Evolutionary conservation across 2,329 filamentous ascomycete species (phyloP), one percentile per base, ranked within the genome.

Genomic region (Colletotrichum theobromicola): DNA sequence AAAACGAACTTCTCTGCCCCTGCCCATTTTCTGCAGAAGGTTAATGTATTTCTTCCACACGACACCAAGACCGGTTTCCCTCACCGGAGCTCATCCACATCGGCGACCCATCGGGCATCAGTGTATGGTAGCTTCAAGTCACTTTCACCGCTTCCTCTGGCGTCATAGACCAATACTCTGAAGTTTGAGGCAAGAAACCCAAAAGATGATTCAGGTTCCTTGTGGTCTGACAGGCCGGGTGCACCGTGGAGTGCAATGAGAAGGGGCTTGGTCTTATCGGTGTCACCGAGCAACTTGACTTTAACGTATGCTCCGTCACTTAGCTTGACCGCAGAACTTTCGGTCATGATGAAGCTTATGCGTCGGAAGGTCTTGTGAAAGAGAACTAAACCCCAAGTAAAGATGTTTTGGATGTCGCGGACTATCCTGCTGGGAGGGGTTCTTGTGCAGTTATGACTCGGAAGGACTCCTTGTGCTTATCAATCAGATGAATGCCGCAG

Each of bases 41-140:
- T 60, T 9, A 60, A 13, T 4, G 5, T 2, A 10, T 28, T 8
- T n/a, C 10, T 55, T 65, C 35, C 37, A 30, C 28, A 21, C 7
- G 34, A 10, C 42, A n/a, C 2, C 16, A 58, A 46, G 4, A 6
- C 16, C 15, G 16, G 6, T n/a, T 30, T 12, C 16, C 21, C 16
- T 60, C n/a, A 79, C 79, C 78, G 77, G 12, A 80, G 63, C 35
- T 80, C 79, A 21, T 80, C 79, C 7, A 80, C 37, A 24, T 80
- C 79, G 8, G 78, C 67, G 12, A 78, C 71, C 78, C 78, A 79
- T 10, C 76, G 76, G 15, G 77, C 75, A 69, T 80, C 74, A 16
- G 77, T 80, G 46, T 76, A 77, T 4, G 79, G 79, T 4, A 70
- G 67, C 46, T 79, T 77, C 24, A 64, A 7, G 32, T 79, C 78